phyloP scores from a whole-genome alignment of 495 filamentous ascomycete genomes.

The Pseudoneurospora amorphoporcata region DNA sequence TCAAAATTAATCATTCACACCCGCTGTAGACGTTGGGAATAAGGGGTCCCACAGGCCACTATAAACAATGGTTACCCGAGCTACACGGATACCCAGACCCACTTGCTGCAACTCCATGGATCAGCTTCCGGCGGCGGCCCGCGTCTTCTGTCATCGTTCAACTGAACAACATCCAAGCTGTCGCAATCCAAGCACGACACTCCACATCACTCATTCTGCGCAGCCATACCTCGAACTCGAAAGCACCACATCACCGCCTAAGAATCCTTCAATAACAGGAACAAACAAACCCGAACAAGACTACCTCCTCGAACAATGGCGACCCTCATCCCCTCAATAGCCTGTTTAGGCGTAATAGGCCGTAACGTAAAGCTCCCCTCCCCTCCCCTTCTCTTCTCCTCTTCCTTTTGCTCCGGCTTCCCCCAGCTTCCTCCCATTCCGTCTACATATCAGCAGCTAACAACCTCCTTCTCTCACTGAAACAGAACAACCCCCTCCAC shows the following conservation, averaged over 20 bases:
- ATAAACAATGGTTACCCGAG: not conserved
- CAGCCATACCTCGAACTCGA: not conserved
- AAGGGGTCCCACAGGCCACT: not conserved
- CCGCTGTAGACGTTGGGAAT: not conserved
- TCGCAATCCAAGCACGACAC: not conserved
- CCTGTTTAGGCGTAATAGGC: constrained; percentile 87
- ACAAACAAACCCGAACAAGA: not conserved
- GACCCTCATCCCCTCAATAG: constrained; percentile 58
- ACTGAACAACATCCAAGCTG: not conserved
- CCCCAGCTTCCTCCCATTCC: not conserved
- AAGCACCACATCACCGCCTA: not conserved
- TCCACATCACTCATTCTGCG: not conserved
- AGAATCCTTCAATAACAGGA: not conserved
- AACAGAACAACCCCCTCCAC: constrained; percentile 91
- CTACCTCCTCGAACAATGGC: constrained; percentile 23
- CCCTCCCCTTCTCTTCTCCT: not conserved
- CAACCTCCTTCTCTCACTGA: constrained; percentile 4
- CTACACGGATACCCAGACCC: not conserved
- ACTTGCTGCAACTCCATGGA: not conserved
- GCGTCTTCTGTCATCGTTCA: not conserved
- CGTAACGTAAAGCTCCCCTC: constrained; percentile 51
- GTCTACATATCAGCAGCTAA: not conserved
- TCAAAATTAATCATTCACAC: not conserved
- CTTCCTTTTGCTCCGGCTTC: not conserved
- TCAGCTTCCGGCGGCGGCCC: not conserved